Base-by-base conservation (phyloP, 139 green algal species). In the Micractinium conductrix region DNA sequence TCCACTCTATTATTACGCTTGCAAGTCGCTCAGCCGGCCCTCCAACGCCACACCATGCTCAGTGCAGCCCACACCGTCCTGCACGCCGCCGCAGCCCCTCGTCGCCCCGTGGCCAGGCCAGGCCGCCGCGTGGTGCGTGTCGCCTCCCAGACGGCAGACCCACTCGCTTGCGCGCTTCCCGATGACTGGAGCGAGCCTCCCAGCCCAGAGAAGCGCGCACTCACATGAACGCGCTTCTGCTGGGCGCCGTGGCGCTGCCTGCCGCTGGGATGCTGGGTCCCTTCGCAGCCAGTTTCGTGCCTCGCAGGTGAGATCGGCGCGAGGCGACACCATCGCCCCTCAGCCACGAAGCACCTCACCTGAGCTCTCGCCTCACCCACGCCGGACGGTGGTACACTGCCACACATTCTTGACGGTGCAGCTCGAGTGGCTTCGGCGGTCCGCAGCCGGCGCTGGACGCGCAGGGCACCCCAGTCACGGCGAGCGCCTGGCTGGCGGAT, bases 151-250 rank as follows among this genome's bases (percentile, higher is more conserved):
- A 33, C 63, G 1, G 26, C 63, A 4, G 30, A 38, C 12, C 6
- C 65, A 9, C 42, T 58, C 42, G 38, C 1, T 43, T 78, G 70
- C 70, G 8, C 35, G 9, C 44, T 58, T 21, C n/a, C 33, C 7
- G 42, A 28, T 4, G 28, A 40, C 42, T 78, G 28, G 21, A 16
- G 45, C 8, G 28, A 78, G 42, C 42, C 70, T n/a, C 42, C 70
- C 42, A 78, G 70, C 70, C 65, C 70, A 93, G 91, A 88, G 90
- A 97, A 97, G 91, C 88, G 95, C 86, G 86, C 94, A 73, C 97
- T 99, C 94, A n/a, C n/a, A n/a, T n/a, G n/a, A 99, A 99, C 95
- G 87, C 97, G 63, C 72, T 96, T 44, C 80, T 95, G 28, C 65
- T 89, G 10, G 95, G 93, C 43, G 94, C 93, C 8, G 68, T 92